These are phyloP conservation scores for Cardamine resedifolia DNA, from an alignment of 345 rosid species.

Conservation along the genomic window DNA sequence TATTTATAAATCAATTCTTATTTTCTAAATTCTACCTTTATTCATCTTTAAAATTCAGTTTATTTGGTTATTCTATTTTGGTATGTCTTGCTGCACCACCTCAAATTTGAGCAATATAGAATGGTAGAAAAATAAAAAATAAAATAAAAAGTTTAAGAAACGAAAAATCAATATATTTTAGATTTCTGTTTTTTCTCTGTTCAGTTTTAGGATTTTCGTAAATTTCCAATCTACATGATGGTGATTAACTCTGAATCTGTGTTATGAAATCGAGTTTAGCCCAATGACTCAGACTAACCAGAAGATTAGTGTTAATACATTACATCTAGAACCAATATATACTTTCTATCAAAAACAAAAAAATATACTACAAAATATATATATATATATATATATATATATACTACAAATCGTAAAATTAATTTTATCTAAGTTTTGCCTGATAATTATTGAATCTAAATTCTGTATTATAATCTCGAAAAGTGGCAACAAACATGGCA, in stretches of 20 bases:
- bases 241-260: not conserved
- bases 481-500: constrained; percentile 9
- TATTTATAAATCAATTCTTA: not conserved
- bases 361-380: not conserved
- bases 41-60: not conserved
- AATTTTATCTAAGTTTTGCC: not conserved
- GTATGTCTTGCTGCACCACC: no score
- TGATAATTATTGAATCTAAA: not conserved
- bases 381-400: no score
- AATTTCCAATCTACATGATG: not conserved
- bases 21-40: not conserved
- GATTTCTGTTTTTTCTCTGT: not conserved
- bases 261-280: not conserved
- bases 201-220: not conserved
- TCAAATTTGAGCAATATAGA: no score
- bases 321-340: not conserved
- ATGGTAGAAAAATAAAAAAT: no score
- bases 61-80: no score
- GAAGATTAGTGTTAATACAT: not conserved
- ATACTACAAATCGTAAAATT: not conserved
- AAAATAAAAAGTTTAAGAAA: no score
- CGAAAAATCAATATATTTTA: not conserved
- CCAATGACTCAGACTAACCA: not conserved
- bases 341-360: no score
- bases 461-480: not conserved